These are phyloP conservation scores for Aspergillus quadrilineatus DNA, from an alignment of 2,329 filamentous ascomycete genomes.

Conservation along the genomic window DNA sequence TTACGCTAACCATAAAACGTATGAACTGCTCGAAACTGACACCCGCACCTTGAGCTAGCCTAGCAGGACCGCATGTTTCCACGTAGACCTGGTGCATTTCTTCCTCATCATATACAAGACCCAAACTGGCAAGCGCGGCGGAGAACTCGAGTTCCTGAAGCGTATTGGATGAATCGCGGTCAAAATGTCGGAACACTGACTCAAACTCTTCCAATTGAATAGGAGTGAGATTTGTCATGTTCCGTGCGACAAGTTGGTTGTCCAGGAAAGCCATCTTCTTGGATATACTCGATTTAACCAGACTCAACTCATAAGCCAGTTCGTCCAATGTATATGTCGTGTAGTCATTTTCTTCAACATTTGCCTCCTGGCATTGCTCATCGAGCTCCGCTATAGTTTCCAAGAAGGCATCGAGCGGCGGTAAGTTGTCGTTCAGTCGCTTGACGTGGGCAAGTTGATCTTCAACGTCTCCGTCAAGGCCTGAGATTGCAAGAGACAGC, in stretches of 20 bases:
- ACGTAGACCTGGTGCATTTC: conserved; percentile 97
- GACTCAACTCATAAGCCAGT: conserved; percentile 84
- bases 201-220: conserved; percentile 99
- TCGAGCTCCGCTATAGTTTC: conserved; percentile 83
- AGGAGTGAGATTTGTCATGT: conserved; percentile 97
- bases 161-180: conserved; percentile 86
- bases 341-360: conserved; percentile 99
- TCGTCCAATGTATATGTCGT: conserved; percentile 99
- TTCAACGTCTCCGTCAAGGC: conserved; percentile 94
- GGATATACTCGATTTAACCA: conserved; percentile 87
- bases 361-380: conserved; percentile 87
- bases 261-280: conserved; percentile 97
- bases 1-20: conserved; percentile 98
- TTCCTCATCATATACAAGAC: conserved; percentile 92
- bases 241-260: conserved; percentile 96
- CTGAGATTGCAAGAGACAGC: conserved; percentile 89
- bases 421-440: conserved; percentile 77
- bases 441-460: conserved; percentile 88
- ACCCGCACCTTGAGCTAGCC: conserved; percentile 61
- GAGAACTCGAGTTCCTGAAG: conserved; percentile 94
- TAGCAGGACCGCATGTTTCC: conserved; percentile 67
- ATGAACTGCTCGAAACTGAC: conserved; percentile 99
- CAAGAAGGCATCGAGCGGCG: conserved; percentile 87
- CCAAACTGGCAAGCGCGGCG: conserved; percentile 89
- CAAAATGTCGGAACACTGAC: conserved; percentile 96